Percentiles rank a stretch among this genome's conserved stretches.
These are phyloP conservation scores for Xylariaceae sp. DNA, from an alignment of 2,329 filamentous ascomycete species.

Conservation along the genomic window DNA sequence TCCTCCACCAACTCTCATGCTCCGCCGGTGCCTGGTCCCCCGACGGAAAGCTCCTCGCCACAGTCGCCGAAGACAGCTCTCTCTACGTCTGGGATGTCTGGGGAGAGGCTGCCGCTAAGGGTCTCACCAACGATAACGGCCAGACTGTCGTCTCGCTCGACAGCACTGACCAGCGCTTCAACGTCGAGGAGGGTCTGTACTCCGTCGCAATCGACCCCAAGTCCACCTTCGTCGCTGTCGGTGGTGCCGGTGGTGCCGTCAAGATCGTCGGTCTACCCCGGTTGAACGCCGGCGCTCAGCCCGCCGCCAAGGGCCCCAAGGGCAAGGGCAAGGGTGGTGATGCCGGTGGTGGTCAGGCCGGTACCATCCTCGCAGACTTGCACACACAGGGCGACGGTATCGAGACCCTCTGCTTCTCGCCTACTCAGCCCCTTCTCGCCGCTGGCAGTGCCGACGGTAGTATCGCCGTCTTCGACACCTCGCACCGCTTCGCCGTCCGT, in stretches of 20 bases:
- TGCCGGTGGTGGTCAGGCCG: constrained; percentile 39
- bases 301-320: constrained; percentile 29
- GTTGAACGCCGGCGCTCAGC: constrained; percentile 32
- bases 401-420: constrained; percentile 65
- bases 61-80: constrained; percentile 81
- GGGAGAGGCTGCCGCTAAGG: constrained; percentile 62
- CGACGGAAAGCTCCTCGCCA: constrained; percentile 80
- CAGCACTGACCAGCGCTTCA: constrained; percentile 79
- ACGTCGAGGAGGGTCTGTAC: constrained; percentile 86
- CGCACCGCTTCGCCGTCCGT: constrained; percentile 80
- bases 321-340: constrained; percentile 37
- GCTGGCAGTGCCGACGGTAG: constrained; percentile 67
- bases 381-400: constrained; percentile 72
- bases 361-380: constrained; percentile 71
- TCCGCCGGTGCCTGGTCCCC: constrained; percentile 89
- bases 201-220: constrained; percentile 78
- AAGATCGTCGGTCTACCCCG: constrained; percentile 80
- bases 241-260: constrained; percentile 81
- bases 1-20: constrained; percentile 78
- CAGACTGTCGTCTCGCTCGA: constrained; percentile 72
- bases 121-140: constrained; percentile 47
- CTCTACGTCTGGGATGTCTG: constrained; percentile 93
- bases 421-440: constrained; percentile 50
- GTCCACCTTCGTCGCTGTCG: constrained; percentile 74
- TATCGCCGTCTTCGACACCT: constrained; percentile 82